phyloP scores from a whole-genome alignment of 805 yeast species.

The Metschnikowia drakensbergensis region DNA sequence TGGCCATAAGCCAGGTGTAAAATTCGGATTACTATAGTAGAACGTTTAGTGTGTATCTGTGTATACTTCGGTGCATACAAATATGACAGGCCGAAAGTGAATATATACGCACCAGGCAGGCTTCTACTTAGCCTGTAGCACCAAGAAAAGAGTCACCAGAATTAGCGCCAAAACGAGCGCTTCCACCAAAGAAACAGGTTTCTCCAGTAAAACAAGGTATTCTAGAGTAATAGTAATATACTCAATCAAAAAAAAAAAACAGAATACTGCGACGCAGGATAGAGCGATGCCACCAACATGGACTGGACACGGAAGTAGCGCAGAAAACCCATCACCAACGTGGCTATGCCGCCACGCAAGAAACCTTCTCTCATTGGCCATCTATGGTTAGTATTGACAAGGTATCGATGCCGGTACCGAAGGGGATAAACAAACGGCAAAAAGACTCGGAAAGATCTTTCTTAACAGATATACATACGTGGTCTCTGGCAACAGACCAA shows the following conservation, averaged over 20 bases:
- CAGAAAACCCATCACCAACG: slow-evolving; percentile 45
- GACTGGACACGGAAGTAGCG: slow-evolving; percentile 53
- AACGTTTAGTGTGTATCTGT: too few species aligned
- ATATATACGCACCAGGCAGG: too few species aligned
- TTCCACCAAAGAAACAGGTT: slow-evolving; percentile 40
- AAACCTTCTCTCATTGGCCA: slow-evolving; percentile 20
- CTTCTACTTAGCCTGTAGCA: slow-evolving; percentile 7
- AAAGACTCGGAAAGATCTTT: too few species aligned
- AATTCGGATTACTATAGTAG: too few species aligned
- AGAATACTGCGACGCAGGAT: slow-evolving; percentile 49
- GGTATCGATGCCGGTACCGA: too few species aligned
- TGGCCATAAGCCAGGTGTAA: too few species aligned
- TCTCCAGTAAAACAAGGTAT: too few species aligned
- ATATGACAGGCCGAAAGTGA: too few species aligned
- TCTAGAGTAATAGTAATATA: too few species aligned
- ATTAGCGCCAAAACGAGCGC: slow-evolving; percentile 19
- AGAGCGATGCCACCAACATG: slow-evolving; percentile 41
- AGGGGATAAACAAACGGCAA: too few species aligned
- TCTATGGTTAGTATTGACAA: slow-evolving; percentile 16
- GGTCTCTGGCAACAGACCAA: slow-evolving; percentile 21
- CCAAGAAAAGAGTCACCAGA: slow-evolving; percentile 12
- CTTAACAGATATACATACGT: slow-evolving; percentile 16
- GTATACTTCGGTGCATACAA: too few species aligned
- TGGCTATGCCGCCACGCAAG: slow-evolving; percentile 38
- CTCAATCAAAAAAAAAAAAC: too few species aligned